Base-by-base conservation (phyloP, 2,329 filamentous ascomycete species). In the Colletotrichum sp. region DNA sequence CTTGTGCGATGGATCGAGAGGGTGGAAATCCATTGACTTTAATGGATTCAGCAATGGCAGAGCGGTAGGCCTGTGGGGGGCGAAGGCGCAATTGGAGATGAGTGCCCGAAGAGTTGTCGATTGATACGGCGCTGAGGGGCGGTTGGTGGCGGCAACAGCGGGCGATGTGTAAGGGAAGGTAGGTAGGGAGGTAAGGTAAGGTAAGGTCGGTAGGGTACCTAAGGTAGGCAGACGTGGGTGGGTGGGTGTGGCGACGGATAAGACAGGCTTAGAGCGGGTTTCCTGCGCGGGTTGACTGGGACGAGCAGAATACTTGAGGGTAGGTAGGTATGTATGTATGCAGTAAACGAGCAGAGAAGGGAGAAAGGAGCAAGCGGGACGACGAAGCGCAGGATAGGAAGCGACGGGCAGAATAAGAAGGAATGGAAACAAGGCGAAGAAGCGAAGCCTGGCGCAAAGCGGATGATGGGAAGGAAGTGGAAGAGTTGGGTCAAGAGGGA, bases 361-460 rank as follows among this genome's bases (percentile, higher is more conserved):
- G n/a, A 39, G 22, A 28, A 27, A 39, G 61, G 28, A 65, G 36
- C 36, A 69, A 34, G 74, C 44, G 22, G 34, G 44, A 15, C 15
- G 36, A 13, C 16, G n/a, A 25, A 68, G 39, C 19, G 12, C 30
- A 32, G 59, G 63, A 71, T 44, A 71, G 57, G 22, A 48, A 59
- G 65, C 30, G 44, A 67, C 25, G 48, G 25, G 69, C 19, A 60
- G 28, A 69, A 61, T 67, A 77, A 71, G 76, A 68, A 64, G 70
- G 25, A 68, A 44, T 57, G 44, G 55, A 27, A 64, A 25, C 68
- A 69, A 60, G 52, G 60, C 68, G 72, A 77, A 22, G n/a, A 48
- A 34, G 65, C 44, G 57, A 48, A 68, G 72, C 64, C 67, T 52
- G 72, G 73, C 60, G 75, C 73, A 72, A 75, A 77, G 75, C 64